Evolutionary conservation across 163 green algal species (phyloP), one percentile per base, ranked within the genome.

Genomic region (Scenedesmus sp.): DNA sequence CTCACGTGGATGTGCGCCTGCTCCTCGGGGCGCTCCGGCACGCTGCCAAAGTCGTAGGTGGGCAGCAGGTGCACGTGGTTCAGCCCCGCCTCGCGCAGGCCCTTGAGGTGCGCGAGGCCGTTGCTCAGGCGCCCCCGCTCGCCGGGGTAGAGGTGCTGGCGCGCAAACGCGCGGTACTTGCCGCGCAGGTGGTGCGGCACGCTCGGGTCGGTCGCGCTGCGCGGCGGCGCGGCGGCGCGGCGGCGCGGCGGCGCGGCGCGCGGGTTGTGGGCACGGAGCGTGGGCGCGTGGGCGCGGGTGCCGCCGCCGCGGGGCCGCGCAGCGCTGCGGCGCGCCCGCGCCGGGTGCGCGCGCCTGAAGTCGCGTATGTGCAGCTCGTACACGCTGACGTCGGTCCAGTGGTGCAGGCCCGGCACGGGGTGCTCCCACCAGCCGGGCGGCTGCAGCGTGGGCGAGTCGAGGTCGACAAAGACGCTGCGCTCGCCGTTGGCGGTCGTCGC

Each of bases 21-120:
- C 45, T 96, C 86, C 71, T 92, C 84, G 14, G n/a, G 3, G 18
- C 87, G 72, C 83, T 97, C 94, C 24, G 94, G 89, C 70, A 97
- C 93, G 3, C 86, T 91, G 14, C 85, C 91, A 71, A 93, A 97
- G 83, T 97, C 94, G 62, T 95, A 97, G 0, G 80, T 81, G 18
- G 93, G 93, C 78, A 97, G 88, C 64, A 98, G 92, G 78, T 98
- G 94, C 42, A 98, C 66, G 81, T 97, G 92, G 18, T 89, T 96
- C 34, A 98, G 67, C 7, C 94, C 94, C 22, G 89, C 87, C 14
- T 76, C 31, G 10, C 83, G 81, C 67, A 98, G 85, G 3, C 63
- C 57, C 28, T 63, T 72, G 31, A 97, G 86, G 75, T 97, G 91
- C 31, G 79, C n/a, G 63, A 91, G 69, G 0, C 91, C 91, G 24